Evolutionary conservation across 257 asterid genomes (phyloP), one percentile per base, ranked within the genome.

Genomic region (Lithospermum erythrorhizon): DNA sequence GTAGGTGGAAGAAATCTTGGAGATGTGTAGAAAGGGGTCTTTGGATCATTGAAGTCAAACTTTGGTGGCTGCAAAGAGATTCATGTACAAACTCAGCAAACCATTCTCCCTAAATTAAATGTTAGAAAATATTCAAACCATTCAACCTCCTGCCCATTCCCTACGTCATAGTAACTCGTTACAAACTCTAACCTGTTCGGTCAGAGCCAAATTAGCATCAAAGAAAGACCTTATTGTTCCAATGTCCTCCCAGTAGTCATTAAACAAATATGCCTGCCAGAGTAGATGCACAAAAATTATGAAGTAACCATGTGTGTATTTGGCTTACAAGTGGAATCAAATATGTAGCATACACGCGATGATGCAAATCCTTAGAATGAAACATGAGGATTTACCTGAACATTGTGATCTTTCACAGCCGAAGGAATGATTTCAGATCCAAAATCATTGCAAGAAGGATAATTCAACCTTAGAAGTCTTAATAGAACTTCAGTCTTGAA

Each of bases 401-500:
- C 95, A 64, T 89, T 84, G 71, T 81, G 86, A 72, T 84, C 87
- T 67, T 76, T 72, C 58, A 89, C 96, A 14, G 97, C 97, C 9
- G 87, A 75, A 73, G 97, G 99, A 55, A 93, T 84, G 71, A 89
- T 93, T 78, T 93, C 99, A 24, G 97, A 89, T 53, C 97, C 97
- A 65, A 93, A 93, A 71, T 93, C 99, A 65, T 93, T 93, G 83
- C 83, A 71, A 0, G 89, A 79, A 57, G 99, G 96, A 67, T 85
- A 86, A 8, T 76, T 75, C 20, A n/a, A 70, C 59, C 63, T 80
- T 27, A 89, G 78, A 70, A 89, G 94, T 65, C 79, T 75, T 57
- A 89, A 70, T 19, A 93, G 74, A 56, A 93, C 89, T 5, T 93
- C 87, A 6, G 96, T 89, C 73, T 59, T 86, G 66, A 89, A 93